phyloP scores from a whole-genome alignment of 331 rosid genomes.

The Dryas integrifolia region DNA sequence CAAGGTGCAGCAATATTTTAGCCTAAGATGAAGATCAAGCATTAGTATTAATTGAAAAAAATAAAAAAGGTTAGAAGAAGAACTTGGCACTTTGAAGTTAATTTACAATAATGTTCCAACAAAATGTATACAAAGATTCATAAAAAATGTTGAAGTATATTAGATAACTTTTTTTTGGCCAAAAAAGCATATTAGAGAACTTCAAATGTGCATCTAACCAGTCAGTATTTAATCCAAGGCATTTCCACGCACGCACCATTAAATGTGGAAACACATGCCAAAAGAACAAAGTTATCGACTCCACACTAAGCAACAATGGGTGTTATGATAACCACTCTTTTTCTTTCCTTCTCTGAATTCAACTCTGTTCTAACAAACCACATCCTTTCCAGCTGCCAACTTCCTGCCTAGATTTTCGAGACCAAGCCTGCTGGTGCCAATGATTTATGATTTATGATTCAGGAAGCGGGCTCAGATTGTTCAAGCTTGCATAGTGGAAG shows the following conservation, averaged over 20 bases:
- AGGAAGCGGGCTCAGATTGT: slow-evolving; percentile 12
- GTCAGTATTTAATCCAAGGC: not conserved
- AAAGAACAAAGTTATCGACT: not conserved
- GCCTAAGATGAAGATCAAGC: no score
- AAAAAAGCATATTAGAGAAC: not conserved
- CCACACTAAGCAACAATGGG: not conserved
- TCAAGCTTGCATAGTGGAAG: not conserved
- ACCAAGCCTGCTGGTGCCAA: not conserved
- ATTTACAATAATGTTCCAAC: not conserved
- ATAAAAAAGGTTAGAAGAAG: not conserved
- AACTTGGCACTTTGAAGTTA: not conserved
- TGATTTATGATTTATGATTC: not conserved
- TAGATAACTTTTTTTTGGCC: not conserved
- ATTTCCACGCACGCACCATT: not conserved
- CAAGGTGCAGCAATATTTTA: no score
- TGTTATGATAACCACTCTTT: not conserved
- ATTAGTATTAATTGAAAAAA: no score
- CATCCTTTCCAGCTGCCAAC: not conserved
- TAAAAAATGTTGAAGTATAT: not conserved
- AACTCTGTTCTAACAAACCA: not conserved
- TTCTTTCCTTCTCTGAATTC: not conserved
- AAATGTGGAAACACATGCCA: not conserved
- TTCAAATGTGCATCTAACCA: not conserved
- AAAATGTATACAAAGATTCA: not conserved
- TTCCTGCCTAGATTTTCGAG: not conserved